Evolutionary conservation across 768 basidiomycete genomes (phyloP).

Genomic region (Russula compacta): DNA sequence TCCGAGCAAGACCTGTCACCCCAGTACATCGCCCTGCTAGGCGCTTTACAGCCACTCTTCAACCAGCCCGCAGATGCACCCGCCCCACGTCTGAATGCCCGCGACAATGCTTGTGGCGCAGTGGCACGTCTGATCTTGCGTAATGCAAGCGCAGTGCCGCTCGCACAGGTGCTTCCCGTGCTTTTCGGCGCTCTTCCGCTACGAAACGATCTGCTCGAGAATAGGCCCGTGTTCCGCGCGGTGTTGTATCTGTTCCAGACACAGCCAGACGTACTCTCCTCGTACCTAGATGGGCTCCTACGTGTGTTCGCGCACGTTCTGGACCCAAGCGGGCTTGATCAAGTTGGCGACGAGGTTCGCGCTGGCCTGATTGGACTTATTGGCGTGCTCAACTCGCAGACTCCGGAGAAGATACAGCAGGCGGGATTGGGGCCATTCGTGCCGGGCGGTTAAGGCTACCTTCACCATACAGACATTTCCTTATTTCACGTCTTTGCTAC

Average conservation of each 20-base stretch:
- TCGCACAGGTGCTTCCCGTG: constrained; percentile 84
- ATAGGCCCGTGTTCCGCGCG: constrained; percentile 79
- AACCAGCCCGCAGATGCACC: constrained; percentile 51
- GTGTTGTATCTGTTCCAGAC: constrained; percentile 81
- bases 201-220: constrained; percentile 83
- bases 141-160: constrained; percentile 69
- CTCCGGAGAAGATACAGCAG: constrained; percentile 71
- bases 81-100: constrained; percentile 67
- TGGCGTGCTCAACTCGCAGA: constrained; percentile 58
- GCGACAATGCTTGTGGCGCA: constrained; percentile 95
- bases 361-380: constrained; percentile 70
- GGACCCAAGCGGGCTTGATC: constrained; percentile 62
- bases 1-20: constrained; percentile 69
- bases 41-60: constrained; percentile 77
- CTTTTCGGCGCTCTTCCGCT: constrained; percentile 78
- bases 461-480: neutral
- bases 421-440: constrained; percentile 59
- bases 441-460: constrained; percentile 30
- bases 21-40: constrained; percentile 74
- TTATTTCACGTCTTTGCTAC: neutral
- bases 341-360: constrained; percentile 73
- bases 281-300: constrained; percentile 72
- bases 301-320: constrained; percentile 74
- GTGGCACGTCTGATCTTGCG: constrained; percentile 81
- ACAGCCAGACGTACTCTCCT: constrained; percentile 59